These are phyloP conservation scores for Xylaria sp. DNA, from an alignment of 2,329 filamentous ascomycete species.

Conservation along the genomic window DNA sequence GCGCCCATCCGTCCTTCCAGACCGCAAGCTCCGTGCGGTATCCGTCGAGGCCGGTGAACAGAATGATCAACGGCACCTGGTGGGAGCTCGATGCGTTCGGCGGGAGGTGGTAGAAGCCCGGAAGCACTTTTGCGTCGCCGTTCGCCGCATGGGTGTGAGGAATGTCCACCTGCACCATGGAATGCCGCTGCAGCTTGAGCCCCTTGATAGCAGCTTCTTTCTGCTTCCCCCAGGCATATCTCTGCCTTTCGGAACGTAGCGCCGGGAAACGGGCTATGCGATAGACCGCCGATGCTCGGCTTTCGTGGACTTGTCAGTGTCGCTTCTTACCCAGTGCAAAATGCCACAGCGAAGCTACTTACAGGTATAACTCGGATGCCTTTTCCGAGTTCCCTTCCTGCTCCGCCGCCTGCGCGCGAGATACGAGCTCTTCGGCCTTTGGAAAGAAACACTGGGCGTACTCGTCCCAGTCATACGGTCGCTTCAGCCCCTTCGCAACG, in stretches of 20 bases:
- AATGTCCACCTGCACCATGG: constrained; percentile 35
- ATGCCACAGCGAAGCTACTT: constrained; percentile 2
- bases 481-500: constrained; percentile 28
- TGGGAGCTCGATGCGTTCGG: constrained; percentile 18
- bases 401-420: constrained; percentile 21
- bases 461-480: constrained; percentile 40
- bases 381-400: constrained; percentile 30
- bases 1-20: constrained; percentile 38
- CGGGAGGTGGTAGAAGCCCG: constrained; percentile 36
- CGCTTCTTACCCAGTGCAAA: neutral
- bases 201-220: constrained; percentile 37
- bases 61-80: constrained; percentile 31
- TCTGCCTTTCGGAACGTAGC: constrained; percentile 36
- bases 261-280: constrained; percentile 41
- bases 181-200: constrained; percentile 30
- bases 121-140: constrained; percentile 32
- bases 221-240: constrained; percentile 32
- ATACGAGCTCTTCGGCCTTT: constrained; percentile 34
- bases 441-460: constrained; percentile 41
- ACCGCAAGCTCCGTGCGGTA: constrained; percentile 39
- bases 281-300: constrained; percentile 38
- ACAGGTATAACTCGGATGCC: constrained; percentile 39
- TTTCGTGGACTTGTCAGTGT: constrained; percentile 7
- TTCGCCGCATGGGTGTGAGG: constrained; percentile 32
- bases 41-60: constrained; percentile 36